A percentile compares a stretch with the other conserved stretches of the same genome.
Evolutionary conservation across 495 filamentous ascomycete genomes (phyloP).

Genomic region (Penicillium coprophilum): DNA sequence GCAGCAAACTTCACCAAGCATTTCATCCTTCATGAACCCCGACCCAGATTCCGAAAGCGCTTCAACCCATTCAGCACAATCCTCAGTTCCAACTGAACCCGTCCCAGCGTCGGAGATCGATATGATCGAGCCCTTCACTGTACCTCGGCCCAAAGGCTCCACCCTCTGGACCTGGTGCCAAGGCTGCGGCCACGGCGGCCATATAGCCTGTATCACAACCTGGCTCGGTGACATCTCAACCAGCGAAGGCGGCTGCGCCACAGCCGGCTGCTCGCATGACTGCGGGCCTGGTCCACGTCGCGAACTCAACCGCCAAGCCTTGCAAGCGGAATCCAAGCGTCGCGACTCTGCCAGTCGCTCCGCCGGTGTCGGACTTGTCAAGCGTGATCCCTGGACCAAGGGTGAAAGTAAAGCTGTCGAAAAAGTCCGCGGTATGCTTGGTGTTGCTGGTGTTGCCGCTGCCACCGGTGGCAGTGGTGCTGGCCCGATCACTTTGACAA

Average conservation of each 20-base stretch:
- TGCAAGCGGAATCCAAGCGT: constrained; percentile 37
- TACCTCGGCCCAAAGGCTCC: constrained; percentile 33
- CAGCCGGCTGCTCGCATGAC: constrained; percentile 70
- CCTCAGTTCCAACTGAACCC: constrained; percentile 35
- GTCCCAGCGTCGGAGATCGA: constrained; percentile 29
- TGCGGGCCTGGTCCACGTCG: constrained; percentile 65
- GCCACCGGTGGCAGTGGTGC: constrained; percentile 23
- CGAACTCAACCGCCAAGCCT: constrained; percentile 39
- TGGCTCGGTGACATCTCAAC: constrained; percentile 60
- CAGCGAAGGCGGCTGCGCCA: constrained; percentile 70
- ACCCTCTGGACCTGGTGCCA: constrained; percentile 69
- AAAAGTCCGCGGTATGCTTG: constrained; percentile 50
- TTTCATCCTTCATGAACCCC: constrained; percentile 18
- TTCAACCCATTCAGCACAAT: constrained; percentile 30
- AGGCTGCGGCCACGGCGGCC: constrained; percentile 73
- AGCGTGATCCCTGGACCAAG: constrained; percentile 44
- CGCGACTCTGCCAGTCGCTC: constrained; percentile 40
- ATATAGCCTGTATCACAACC: constrained; percentile 62
- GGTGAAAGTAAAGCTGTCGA: constrained; percentile 48
- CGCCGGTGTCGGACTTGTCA: constrained; percentile 39
- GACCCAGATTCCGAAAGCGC: constrained; percentile 23
- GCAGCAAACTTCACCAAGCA: constrained; percentile 13
- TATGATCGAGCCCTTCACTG: constrained; percentile 19
- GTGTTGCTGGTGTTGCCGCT: constrained; percentile 29
- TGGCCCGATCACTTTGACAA: constrained; percentile 26